Base-by-base conservation (phyloP, 352 stramenopile species). In the Thraustotheca clavata region DNA sequence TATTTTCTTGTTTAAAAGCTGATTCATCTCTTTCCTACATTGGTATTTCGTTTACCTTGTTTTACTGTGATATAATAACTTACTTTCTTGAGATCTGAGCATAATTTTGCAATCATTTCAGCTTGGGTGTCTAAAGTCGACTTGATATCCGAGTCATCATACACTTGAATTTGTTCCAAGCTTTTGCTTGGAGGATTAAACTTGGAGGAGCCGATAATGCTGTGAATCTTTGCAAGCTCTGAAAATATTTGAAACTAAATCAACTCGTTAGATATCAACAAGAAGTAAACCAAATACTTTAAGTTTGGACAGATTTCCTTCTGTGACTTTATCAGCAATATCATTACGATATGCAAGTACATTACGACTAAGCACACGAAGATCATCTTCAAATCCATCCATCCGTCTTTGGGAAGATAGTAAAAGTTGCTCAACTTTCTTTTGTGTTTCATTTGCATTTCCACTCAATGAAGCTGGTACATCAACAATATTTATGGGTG, bases 51-150 rank as follows among this genome's bases (percentile, higher is more conserved):
- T 29, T 1, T 6, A 32, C 11, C 14, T 34, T 4, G 3, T 49
- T 14, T 31, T 18, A 18, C 36, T 12, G 11, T 47, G 6, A 11
- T 59, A 12, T 41, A 18, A 11, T 26, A 11, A 33, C 18, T 24
- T 32, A 60, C 36, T 40, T 55, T 49, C 75, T 84, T n/a, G 70
- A 70, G 22, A 86, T 76, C 66, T n/a, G 32, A 3, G 20, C 48
- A 60, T 3, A 67, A 24, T 26, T 59, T 47, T 11, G 43, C 48
- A 49, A 67, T 60, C 60, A 67, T 49, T 38, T 69, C 49, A 18
- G 52, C 48, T 39, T 69, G 49, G 22, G 55, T 29, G 32, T 69
- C 62, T 18, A 69, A 33, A 22, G 48, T 47, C 24, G 24, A 22
- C 38, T 69, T 69, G 27, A 69, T 65, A n/a, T 55, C 52, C 2